Conservation (phyloP, 805 yeast species). For the Candida multigemmis region DNA sequence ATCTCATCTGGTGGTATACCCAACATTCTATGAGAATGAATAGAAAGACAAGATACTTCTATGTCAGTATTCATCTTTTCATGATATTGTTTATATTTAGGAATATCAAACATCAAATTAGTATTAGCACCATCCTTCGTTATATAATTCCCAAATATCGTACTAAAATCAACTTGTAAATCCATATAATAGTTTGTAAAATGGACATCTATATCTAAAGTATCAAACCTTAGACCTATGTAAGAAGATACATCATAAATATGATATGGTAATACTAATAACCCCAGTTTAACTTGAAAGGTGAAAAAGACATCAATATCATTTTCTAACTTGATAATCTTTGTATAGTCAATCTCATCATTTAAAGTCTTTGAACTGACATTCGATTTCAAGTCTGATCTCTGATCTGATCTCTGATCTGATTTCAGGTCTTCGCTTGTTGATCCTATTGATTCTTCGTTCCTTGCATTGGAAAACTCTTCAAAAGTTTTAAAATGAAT, state of each 20-base stretch:
- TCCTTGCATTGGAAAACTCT: constrained; percentile 48
- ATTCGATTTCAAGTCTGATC: background rate
- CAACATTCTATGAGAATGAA: constrained; percentile 88
- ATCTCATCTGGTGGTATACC: constrained; percentile 87
- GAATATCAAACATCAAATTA: constrained; percentile 15
- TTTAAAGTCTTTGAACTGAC: constrained; percentile 1
- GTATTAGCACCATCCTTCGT: constrained; percentile 13
- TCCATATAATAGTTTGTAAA: constrained; percentile 93
- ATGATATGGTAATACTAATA: constrained; percentile 63
- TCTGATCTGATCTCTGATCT: constrained; percentile 1
- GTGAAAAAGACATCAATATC: constrained; percentile 73
- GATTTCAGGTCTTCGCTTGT: constrained; percentile 1
- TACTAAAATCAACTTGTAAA: constrained; percentile 64
- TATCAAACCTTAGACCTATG: constrained; percentile 52
- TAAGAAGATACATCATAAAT: constrained; percentile 58
- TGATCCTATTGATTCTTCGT: constrained; percentile 1
- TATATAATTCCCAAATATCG: constrained; percentile 33
- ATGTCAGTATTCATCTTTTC: constrained; percentile 37
- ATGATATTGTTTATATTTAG: constrained; percentile 10
- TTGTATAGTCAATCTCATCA: constrained; percentile 22
- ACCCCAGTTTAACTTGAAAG: constrained; percentile 62
- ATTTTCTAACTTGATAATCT: constrained; percentile 44
- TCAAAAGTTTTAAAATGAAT: constrained; percentile 80
- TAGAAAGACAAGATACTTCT: constrained; percentile 48
- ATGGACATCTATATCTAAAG: constrained; percentile 70